phyloP scores from a whole-genome alignment of 441 rosid species.

The Arabidopsis lyrata region DNA sequence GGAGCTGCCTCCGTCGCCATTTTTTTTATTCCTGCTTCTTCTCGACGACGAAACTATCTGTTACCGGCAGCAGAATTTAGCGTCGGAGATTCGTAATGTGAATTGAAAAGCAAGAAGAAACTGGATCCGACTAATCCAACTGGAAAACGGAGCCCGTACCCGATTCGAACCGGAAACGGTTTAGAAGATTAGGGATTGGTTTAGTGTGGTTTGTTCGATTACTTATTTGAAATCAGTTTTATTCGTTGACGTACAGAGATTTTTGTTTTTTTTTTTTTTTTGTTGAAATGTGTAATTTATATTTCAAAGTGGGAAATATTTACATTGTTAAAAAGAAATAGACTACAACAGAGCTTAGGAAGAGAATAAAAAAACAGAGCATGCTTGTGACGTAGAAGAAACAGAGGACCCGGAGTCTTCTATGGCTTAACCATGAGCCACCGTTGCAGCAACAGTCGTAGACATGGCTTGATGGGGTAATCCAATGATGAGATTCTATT shows the following conservation, averaged over 20 bases:
- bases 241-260: background rate
- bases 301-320: too few species aligned
- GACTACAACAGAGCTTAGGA: too few species aligned
- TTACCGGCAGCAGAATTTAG: background rate
- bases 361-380: too few species aligned
- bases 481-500: too few species aligned
- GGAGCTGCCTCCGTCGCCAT: constrained; percentile 77
- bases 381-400: too few species aligned
- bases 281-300: too few species aligned
- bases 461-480: too few species aligned
- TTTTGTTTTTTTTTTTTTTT: too few species aligned
- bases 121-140: constrained; percentile 19
- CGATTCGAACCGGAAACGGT: constrained; percentile 33
- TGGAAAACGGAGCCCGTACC: constrained; percentile 9
- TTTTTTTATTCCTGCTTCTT: constrained; percentile 32
- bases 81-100: constrained; percentile 8
- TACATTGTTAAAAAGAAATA: too few species aligned
- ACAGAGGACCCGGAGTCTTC: too few species aligned
- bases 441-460: too few species aligned
- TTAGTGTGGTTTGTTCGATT: background rate
- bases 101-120: constrained; percentile 12
- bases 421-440: too few species aligned
- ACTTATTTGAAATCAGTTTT: background rate
- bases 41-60: constrained; percentile 1
- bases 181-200: background rate